Percentiles rank a stretch among this genome's conserved stretches.
Conservation (phyloP, 495 filamentous ascomycete species). For the Penicillium taxi region DNA sequence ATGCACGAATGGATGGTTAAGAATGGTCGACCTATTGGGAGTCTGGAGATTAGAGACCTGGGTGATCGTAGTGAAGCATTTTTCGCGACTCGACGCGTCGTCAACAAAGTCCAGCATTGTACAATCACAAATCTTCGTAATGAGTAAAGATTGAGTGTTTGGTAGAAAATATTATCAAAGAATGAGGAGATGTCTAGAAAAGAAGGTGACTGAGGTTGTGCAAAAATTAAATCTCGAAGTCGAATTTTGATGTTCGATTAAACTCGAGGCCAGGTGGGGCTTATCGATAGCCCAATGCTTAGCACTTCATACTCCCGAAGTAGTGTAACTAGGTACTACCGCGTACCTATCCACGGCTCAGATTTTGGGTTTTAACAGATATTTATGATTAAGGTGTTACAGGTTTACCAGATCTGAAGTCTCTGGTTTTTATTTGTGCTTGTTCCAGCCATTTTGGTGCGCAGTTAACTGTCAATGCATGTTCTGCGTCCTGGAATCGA, state of each 20-base stretch:
- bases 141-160: not conserved
- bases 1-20: constrained; percentile 64
- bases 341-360: not conserved
- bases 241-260: constrained; percentile 23
- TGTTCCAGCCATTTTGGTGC: too few relatives aligned
- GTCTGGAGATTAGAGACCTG: constrained; percentile 59
- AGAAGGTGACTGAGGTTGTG: not conserved
- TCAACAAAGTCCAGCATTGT: constrained; percentile 53
- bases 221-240: constrained; percentile 1
- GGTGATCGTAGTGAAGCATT: constrained; percentile 65
- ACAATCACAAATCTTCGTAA: not conserved
- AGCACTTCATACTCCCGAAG: not conserved
- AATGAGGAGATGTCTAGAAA: not conserved
- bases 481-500: too few relatives aligned
- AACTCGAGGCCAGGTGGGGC: too few relatives aligned
- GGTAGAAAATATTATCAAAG: not conserved
- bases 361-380: not conserved
- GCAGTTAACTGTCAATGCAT: too few relatives aligned
- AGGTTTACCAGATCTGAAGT: too few relatives aligned
- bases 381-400: too few relatives aligned
- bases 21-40: constrained; percentile 58
- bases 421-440: too few relatives aligned
- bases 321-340: too few relatives aligned
- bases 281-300: constrained; percentile 16
- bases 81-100: constrained; percentile 51